These are phyloP conservation scores for Paraconiothyrium brasiliense DNA, from an alignment of 2,329 filamentous ascomycete species.

Conservation along the genomic window DNA sequence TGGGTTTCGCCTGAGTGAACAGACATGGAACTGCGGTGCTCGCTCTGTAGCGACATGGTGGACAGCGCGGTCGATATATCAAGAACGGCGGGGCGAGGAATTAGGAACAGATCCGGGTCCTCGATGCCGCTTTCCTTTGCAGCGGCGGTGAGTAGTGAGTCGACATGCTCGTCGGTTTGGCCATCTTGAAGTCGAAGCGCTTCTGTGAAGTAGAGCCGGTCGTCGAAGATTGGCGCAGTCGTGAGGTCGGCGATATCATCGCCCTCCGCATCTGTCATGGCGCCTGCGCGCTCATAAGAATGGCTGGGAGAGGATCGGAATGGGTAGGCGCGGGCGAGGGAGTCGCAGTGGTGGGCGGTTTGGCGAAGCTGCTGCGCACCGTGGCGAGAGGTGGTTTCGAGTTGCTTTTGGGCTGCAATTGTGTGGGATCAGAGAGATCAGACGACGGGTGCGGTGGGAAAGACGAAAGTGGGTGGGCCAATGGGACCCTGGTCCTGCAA, in stretches of 20 bases:
- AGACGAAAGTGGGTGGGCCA: conserved; percentile 4
- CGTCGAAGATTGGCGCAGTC: conserved; percentile 47
- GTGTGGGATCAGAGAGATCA: conserved; percentile 18
- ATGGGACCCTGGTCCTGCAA: conserved; percentile 7
- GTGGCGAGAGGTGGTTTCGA: conserved; percentile 26
- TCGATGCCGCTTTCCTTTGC: conserved; percentile 45
- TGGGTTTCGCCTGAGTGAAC: conserved; percentile 48
- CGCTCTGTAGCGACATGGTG: conserved; percentile 42
- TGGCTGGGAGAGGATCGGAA: conserved; percentile 11
- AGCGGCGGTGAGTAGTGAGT: conserved; percentile 37
- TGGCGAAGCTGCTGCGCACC: neutral
- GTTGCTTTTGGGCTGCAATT: conserved; percentile 28
- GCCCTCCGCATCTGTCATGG: conserved; percentile 41
- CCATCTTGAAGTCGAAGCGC: conserved; percentile 36
- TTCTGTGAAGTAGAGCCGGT: conserved; percentile 43
- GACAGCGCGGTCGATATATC: conserved; percentile 41
- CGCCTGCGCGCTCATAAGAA: conserved; percentile 44
- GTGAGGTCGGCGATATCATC: conserved; percentile 34
- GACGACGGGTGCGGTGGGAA: conserved; percentile 1
- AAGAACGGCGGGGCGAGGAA: conserved; percentile 25
- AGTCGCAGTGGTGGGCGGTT: neutral
- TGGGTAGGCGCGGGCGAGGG: neutral
- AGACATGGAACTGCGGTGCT: conserved; percentile 44
- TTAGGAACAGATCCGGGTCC: conserved; percentile 44
- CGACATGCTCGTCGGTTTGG: conserved; percentile 44